Evolutionary conservation across 2,329 filamentous ascomycete genomes (phyloP).

Genomic region (Fusarium metavorans): DNA sequence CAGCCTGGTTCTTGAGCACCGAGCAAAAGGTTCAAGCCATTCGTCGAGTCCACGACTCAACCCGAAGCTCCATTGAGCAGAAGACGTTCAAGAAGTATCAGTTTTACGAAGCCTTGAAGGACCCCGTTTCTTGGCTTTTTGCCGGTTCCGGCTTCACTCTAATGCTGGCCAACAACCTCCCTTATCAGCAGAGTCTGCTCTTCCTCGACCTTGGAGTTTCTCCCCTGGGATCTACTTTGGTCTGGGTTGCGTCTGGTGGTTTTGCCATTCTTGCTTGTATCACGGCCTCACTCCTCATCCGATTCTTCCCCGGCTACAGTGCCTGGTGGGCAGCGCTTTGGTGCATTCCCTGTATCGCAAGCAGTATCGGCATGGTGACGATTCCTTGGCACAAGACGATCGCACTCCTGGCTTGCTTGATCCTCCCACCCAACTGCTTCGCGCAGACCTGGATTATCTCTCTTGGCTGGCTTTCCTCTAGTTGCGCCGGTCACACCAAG

Average conservation of each 20-base stretch:
- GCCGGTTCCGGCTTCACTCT: conserved; percentile 47
- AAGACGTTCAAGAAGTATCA: conserved; percentile 50
- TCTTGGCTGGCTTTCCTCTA: conserved; percentile 32
- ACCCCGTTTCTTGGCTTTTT: conserved; percentile 48
- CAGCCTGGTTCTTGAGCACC: conserved; percentile 38
- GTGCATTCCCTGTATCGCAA: conserved; percentile 38
- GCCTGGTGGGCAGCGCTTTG: conserved; percentile 37
- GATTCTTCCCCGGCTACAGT: conserved; percentile 27
- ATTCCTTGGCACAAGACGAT: conserved; percentile 27
- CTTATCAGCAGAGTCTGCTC: conserved; percentile 50
- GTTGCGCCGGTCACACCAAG: conserved; percentile 55
- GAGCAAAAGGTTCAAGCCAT: conserved; percentile 47
- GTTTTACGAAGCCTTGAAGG: conserved; percentile 46
- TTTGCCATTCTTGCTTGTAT: conserved; percentile 30
- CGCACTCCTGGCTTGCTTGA: conserved; percentile 46
- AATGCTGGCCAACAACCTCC: conserved; percentile 54
- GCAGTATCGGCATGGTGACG: conserved; percentile 41
- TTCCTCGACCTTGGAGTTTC: conserved; percentile 30
- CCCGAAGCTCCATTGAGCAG: conserved; percentile 50
- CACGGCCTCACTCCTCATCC: conserved; percentile 29
- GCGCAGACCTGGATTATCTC: conserved; percentile 33
- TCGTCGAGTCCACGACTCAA: conserved; percentile 44
- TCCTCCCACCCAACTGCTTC: conserved; percentile 26
- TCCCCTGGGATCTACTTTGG: conserved; percentile 20
- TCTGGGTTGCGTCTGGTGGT: conserved; percentile 28